phyloP scores from a whole-genome alignment of 2,329 filamentous ascomycete genomes.

The Penicillium italicum region DNA sequence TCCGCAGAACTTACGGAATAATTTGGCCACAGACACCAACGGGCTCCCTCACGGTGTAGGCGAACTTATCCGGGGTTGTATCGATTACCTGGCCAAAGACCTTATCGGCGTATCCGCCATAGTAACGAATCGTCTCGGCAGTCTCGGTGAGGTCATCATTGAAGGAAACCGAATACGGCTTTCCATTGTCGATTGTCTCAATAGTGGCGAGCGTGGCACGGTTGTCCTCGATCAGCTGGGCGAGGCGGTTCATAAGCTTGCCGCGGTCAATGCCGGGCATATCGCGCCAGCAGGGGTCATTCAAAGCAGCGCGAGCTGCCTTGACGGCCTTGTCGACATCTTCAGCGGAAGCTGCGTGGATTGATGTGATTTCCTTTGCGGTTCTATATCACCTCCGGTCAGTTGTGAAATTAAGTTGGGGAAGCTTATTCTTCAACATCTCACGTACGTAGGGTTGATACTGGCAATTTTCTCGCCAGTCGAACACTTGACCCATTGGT shows the following conservation, averaged over 20 bases:
- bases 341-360: conserved; percentile 31
- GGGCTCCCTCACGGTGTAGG: conserved; percentile 74
- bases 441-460: conserved; percentile 34
- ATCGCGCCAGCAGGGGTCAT: conserved; percentile 29
- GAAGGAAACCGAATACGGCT: conserved; percentile 37
- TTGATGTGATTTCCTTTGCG: conserved; percentile 29
- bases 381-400: conserved; percentile 12
- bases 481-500: conserved; percentile 41
- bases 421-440: not conserved
- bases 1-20: conserved; percentile 75
- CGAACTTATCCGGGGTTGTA: conserved; percentile 68
- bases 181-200: conserved; percentile 74
- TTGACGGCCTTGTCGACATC: conserved; percentile 37
- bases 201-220: conserved; percentile 56
- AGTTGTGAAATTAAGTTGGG: not conserved
- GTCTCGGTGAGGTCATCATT: conserved; percentile 25
- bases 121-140: conserved; percentile 39
- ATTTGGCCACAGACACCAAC: conserved; percentile 75
- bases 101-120: conserved; percentile 84
- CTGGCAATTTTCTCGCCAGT: conserved; percentile 37
- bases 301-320: conserved; percentile 31
- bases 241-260: conserved; percentile 63
- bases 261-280: conserved; percentile 55
- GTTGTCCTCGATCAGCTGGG: conserved; percentile 60
- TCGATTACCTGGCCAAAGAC: conserved; percentile 78